Evolutionary conservation across 108 stramenopile species (phyloP), one percentile per base, ranked within the genome.

Genomic region (Discostella stelligeroides): DNA sequence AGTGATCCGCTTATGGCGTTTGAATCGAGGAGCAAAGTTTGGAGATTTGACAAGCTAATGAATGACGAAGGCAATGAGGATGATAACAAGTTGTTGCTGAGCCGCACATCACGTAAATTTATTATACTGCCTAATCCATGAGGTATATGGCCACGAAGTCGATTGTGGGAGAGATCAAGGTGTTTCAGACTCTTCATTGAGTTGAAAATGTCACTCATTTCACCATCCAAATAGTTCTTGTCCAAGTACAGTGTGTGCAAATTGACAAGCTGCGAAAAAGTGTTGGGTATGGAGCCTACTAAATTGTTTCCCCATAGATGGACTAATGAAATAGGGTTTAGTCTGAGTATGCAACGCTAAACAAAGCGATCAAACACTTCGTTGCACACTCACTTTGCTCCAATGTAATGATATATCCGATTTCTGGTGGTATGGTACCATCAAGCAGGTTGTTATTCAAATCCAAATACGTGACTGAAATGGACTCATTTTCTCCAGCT

Each of bases 241-340:
- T 68, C 75, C 17, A 86, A 46, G 51, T 79, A 79, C 4, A 86
- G 57, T 59, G 71, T 83, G 50, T 83, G 59, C 18, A 70, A 27
- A 6, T 82, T 61, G 58, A 70, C 67, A 17, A 75, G 81, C 46
- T 70, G 73, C 7, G 73, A 68, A 13, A 79, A 54, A 41, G 77
- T 42, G 14, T 28, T 23, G 18, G 83, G 85, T 21, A 88, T 60
- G 20, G 72, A 58, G n/a, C 88, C 85, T 40, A 49, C 48, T 7
- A 87, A 56, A n/a, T 83, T 70, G 58, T 87, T 87, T 38, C 56
- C 75, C 62, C 78, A 60, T 0, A 78, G 37, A 38, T 78, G 75
- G 34, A 75, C 57, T 58, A 20, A 23, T n/a, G 10, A 38, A 18
- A 28, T 17, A 4, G 28, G 11, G 13, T 24, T 63, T n/a, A 11